Base-by-base conservation (phyloP, 495 filamentous ascomycete genomes). In the Paragyromitra xinjiangensis region DNA sequence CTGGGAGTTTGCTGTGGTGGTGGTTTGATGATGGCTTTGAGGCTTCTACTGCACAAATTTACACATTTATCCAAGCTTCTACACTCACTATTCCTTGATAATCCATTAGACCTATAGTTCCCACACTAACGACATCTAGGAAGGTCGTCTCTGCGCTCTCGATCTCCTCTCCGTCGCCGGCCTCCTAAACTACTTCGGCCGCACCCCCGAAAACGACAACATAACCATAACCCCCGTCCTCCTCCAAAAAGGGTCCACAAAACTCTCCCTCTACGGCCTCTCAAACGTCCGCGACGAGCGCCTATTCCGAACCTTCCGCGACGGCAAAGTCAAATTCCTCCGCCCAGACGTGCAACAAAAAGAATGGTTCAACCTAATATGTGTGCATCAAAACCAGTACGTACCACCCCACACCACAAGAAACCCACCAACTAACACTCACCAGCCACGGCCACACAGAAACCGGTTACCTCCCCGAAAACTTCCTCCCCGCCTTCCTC, bases 201-300 rank as follows among this genome's bases (percentile, higher is more conserved):
- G 94, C 44, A 94, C 91, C 0, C 92, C 94, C 0, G 92, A 97
- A 83, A 92, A 92, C 12, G 95, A 98, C 83, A 94, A 97, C 68
- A 94, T 99, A 72, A 87, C 91, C 22, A 88, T 96, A 74, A 97
- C 95, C 80, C 95, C 95, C 0, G 90, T 98, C 12, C 86, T 99
- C 8, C 86, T 99, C 8, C 95, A 98, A 81, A 99, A 99, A 76
- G 95, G 95, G 0, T 88, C 88, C 26, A 98, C 95, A 0, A 99
- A 99, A 84, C 86, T 99, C 19, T 95, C 95, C 4, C 87, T 99
- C 2, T 98, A 98, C 79, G 95, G 95, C 0, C 89, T 99, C 86
- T 97, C 94, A 82, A 99, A 99, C 80, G 93, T 99, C 0, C 90
- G 95, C 29, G 95, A 99, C 77, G 95, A 99, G 83, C 91, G 95